Evolutionary conservation across 257 asterid genomes (phyloP), one percentile per base, ranked within the genome.

Genomic region (Solanum phureja): DNA sequence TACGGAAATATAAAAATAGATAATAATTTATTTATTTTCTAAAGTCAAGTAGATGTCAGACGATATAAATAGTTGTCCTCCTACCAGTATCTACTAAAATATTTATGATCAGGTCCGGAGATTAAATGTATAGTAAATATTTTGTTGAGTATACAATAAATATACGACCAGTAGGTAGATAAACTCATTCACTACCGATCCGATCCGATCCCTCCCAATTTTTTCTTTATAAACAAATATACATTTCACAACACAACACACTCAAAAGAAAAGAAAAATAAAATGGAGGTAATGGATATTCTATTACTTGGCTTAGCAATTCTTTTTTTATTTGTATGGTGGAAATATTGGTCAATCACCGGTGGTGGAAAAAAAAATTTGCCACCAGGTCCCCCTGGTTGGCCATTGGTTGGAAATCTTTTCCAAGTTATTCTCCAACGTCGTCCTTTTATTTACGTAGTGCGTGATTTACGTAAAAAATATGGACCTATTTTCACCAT

Each of bases 311-410:
- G 52, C 86, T n/a, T 89, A 27, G 94, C 92, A 10, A 90, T 91
- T 74, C 18, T 92, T 40, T 88, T 93, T 87, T 88, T 95, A 83
- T 87, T 84, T 29, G 44, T 92, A 0, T 95, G 98, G 98, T 95
- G 99, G 98, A 92, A 94, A 6, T 81, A 90, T 90, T 94, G 96
- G 88, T 91, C 95, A 1, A 83, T 88, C 84, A 88, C 92, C 23
- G 89, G 92, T 37, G 90, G 91, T 1, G 94, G 91, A 2, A 31
- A 87, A 0, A 93, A 86, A 81, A 95, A 94, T 88, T 96, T 95
- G 85, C 99, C 99, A 8, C 98, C 99, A 0, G 98, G 99, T 64
- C 99, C 98, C 16, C 96, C 94, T 0, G 98, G 98, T n/a, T 97
- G 99, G 99, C 99, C 99, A 23, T 24, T 97, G 3, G 98, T 97